phyloP scores from a whole-genome alignment of 768 basidiomycete genomes.

The Leucocoprinus sp. region DNA sequence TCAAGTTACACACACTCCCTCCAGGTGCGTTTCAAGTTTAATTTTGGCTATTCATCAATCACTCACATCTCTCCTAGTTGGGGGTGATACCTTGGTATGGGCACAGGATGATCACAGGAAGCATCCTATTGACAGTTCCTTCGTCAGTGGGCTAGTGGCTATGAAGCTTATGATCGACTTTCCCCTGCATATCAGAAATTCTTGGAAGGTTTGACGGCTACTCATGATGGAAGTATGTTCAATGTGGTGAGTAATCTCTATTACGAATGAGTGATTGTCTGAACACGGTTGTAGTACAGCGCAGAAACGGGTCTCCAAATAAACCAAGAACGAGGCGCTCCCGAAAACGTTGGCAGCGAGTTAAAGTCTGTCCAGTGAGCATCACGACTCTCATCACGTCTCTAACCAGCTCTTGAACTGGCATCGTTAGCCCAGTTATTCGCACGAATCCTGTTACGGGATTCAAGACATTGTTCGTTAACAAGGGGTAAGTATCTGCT shows the following conservation, averaged over 20 bases:
- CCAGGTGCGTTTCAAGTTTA: constrained; percentile 17
- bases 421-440: constrained; percentile 34
- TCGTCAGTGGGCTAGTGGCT: constrained; percentile 27
- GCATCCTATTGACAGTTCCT: neutral
- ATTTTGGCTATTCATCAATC: neutral
- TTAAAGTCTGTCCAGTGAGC: constrained; percentile 44
- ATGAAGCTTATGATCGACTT: constrained; percentile 58
- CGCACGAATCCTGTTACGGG: constrained; percentile 54
- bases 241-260: neutral
- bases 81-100: constrained; percentile 36
- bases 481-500: constrained; percentile 29
- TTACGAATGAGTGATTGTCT: neutral
- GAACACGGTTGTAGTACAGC: neutral
- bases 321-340: constrained; percentile 33
- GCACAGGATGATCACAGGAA: constrained; percentile 17
- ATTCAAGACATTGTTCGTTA: constrained; percentile 49
- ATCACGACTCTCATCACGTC: neutral
- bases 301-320: constrained; percentile 16
- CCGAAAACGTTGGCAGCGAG: constrained; percentile 40
- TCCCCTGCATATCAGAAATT: constrained; percentile 45
- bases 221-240: constrained; percentile 29
- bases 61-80: constrained; percentile 18
- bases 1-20: constrained; percentile 35
- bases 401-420: neutral
- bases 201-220: constrained; percentile 50